A percentile compares a stretch with the other conserved stretches of the same genome.
Evolutionary conservation across 352 stramenopile species (phyloP).

Genomic region (Phytophthora foliorum): DNA sequence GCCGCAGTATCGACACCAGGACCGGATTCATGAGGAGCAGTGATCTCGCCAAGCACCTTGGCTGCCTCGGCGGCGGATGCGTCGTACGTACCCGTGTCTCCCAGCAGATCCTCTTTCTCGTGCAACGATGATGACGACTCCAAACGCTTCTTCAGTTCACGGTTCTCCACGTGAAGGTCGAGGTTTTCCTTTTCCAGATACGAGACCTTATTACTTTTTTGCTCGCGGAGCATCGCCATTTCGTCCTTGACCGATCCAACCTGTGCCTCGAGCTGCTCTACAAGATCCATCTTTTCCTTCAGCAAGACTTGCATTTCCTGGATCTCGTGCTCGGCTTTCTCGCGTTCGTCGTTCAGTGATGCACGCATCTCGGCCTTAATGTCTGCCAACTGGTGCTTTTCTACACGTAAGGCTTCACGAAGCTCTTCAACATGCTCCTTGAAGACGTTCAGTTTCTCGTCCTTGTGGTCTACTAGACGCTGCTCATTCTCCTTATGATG

Average conservation of each 20-base stretch:
- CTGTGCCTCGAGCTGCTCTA: constrained; percentile 48
- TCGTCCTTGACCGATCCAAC: constrained; percentile 43
- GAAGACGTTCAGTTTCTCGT: constrained; percentile 51
- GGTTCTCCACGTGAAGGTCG: constrained; percentile 69
- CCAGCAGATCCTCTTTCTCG: constrained; percentile 22
- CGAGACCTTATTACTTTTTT: constrained; percentile 53
- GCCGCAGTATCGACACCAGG: neutral
- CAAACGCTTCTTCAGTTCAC: constrained; percentile 64
- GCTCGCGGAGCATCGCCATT: constrained; percentile 29
- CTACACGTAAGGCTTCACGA: constrained; percentile 37
- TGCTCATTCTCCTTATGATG: constrained; percentile 29
- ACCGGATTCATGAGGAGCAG: constrained; percentile 11
- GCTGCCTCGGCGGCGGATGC: constrained; percentile 41
- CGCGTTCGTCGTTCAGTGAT: constrained; percentile 45
- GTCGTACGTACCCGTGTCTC: constrained; percentile 34
- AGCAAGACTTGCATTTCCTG: constrained; percentile 57
- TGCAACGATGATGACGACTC: constrained; percentile 19
- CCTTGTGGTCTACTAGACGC: constrained; percentile 43
- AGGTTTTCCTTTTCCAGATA: constrained; percentile 80
- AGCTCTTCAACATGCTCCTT: constrained; percentile 60
- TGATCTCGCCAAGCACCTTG: constrained; percentile 23
- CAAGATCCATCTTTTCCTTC: constrained; percentile 57
- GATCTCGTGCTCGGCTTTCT: constrained; percentile 68
- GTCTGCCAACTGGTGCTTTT: constrained; percentile 43
- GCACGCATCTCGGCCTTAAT: constrained; percentile 45